These are phyloP conservation scores for Capsicum baccatum DNA, from an alignment of 257 asterid genomes.

Conservation along the genomic window DNA sequence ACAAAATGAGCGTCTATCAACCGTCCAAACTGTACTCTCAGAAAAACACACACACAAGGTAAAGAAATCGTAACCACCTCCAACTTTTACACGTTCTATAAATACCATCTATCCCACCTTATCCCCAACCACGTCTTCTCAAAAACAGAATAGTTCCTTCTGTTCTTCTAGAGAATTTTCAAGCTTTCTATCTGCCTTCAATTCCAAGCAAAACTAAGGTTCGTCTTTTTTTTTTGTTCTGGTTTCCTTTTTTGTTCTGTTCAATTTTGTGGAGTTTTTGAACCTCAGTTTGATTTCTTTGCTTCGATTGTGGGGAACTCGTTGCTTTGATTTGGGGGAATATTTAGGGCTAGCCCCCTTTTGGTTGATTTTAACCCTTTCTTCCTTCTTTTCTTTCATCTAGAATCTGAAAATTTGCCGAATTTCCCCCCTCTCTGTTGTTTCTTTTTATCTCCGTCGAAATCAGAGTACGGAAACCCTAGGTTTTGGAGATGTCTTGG, in stretches of 20 bases:
- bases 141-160: neutral
- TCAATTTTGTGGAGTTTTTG: too few relatives aligned
- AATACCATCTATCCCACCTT: neutral
- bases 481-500: neutral
- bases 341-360: neutral
- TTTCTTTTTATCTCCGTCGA: neutral
- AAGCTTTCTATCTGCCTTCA: neutral
- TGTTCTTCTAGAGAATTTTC: neutral
- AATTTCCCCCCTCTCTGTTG: neutral
- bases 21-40: constrained; percentile 1
- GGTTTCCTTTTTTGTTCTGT: neutral
- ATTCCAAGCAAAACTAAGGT: neutral
- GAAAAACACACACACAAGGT: neutral
- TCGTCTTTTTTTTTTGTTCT: neutral
- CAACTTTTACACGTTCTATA: constrained; percentile 22
- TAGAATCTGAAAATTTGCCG: neutral
- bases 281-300: neutral
- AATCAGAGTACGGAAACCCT: neutral
- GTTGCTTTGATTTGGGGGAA: neutral
- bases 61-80: constrained; percentile 15
- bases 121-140: neutral
- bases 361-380: neutral
- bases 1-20: neutral
- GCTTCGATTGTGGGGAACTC: neutral
- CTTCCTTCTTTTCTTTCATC: neutral